These are phyloP conservation scores for Panicum hallii DNA, from an alignment of 202 grass and related monocot species.

Conservation along the genomic window DNA sequence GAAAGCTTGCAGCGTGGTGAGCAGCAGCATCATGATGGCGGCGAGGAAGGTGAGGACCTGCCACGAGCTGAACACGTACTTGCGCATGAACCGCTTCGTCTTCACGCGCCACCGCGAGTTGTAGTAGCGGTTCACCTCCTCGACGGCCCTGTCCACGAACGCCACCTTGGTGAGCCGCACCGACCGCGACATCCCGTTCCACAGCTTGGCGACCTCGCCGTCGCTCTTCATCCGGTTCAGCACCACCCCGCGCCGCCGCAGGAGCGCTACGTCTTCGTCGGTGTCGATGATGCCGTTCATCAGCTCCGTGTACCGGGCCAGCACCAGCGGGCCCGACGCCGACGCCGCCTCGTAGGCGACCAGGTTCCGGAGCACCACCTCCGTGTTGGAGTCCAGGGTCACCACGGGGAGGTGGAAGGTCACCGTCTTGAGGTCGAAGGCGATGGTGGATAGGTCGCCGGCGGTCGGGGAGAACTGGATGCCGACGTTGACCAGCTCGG, in stretches of 20 bases:
- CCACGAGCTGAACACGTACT: slow-evolving; percentile 81
- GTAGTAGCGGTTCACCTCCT: slow-evolving; percentile 73
- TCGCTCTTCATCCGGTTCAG: slow-evolving; percentile 84
- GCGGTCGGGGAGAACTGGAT: slow-evolving; percentile 56
- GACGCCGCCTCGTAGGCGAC: slow-evolving; percentile 77
- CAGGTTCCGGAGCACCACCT: slow-evolving; percentile 73
- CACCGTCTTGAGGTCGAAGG: slow-evolving; percentile 59
- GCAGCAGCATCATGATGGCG: slow-evolving; percentile 63
- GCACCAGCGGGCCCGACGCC: slow-evolving; percentile 47
- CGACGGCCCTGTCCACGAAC: slow-evolving; percentile 62
- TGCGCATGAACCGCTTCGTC: slow-evolving; percentile 66
- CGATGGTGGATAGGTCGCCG: slow-evolving; percentile 54
- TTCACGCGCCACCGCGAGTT: slow-evolving; percentile 64
- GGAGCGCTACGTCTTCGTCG: slow-evolving; percentile 65
- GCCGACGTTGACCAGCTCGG: slow-evolving; percentile 59
- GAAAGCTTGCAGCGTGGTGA: slow-evolving; percentile 81
- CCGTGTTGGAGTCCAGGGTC: slow-evolving; percentile 65
- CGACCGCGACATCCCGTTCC: slow-evolving; percentile 75
- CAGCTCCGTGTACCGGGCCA: slow-evolving; percentile 63
- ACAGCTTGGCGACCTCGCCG: slow-evolving; percentile 60
- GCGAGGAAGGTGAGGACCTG: slow-evolving; percentile 81
- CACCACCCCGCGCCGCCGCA: slow-evolving; percentile 65
- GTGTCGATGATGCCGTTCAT: slow-evolving; percentile 73
- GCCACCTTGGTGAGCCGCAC: slow-evolving; percentile 68
- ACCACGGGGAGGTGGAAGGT: slow-evolving; percentile 68